Conservation (phyloP, 2,329 filamentous ascomycete species). For the Leptosphaerulina australis region DNA sequence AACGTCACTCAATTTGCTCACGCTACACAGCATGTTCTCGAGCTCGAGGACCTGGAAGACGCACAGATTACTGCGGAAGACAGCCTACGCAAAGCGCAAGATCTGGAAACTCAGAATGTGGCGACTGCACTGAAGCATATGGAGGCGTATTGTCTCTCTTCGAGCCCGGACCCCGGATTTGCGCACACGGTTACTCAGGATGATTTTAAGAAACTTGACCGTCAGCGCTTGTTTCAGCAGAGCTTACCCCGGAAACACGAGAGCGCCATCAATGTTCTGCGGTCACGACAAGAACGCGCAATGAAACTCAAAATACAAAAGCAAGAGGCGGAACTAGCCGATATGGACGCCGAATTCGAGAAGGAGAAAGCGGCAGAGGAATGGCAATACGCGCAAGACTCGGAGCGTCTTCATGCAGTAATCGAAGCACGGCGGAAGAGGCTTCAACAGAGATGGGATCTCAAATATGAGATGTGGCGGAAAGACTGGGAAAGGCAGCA, state of each 20-base stretch:
- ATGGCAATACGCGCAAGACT: conserved; percentile 41
- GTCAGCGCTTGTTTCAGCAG: conserved; percentile 47
- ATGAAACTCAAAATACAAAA: conserved; percentile 44
- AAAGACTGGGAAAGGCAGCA: conserved; percentile 45
- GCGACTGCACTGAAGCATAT: conserved; percentile 56
- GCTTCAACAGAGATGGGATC: conserved; percentile 47
- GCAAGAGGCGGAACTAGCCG: conserved; percentile 50
- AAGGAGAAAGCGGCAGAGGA: conserved; percentile 45
- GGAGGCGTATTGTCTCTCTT: conserved; percentile 55
- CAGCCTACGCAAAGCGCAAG: conserved; percentile 50
- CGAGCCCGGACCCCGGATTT: conserved; percentile 30
- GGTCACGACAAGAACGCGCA: conserved; percentile 53
- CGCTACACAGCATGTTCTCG: conserved; percentile 43
- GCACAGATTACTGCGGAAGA: conserved; percentile 53
- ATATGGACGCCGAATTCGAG: conserved; percentile 43
- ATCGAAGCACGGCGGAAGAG: conserved; percentile 43
- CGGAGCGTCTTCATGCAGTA: conserved; percentile 41
- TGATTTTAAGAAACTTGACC: conserved; percentile 52
- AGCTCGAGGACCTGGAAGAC: conserved; percentile 53
- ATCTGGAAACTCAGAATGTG: conserved; percentile 51
- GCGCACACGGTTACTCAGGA: conserved; percentile 52
- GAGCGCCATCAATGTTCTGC: conserved; percentile 55
- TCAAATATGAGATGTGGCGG: conserved; percentile 49
- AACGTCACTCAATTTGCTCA: conserved; percentile 25
- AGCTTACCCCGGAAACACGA: conserved; percentile 52